Evolutionary conservation across 768 basidiomycete genomes (phyloP), one percentile per base, ranked within the genome.

Genomic region (Fistulinella prunicolor): DNA sequence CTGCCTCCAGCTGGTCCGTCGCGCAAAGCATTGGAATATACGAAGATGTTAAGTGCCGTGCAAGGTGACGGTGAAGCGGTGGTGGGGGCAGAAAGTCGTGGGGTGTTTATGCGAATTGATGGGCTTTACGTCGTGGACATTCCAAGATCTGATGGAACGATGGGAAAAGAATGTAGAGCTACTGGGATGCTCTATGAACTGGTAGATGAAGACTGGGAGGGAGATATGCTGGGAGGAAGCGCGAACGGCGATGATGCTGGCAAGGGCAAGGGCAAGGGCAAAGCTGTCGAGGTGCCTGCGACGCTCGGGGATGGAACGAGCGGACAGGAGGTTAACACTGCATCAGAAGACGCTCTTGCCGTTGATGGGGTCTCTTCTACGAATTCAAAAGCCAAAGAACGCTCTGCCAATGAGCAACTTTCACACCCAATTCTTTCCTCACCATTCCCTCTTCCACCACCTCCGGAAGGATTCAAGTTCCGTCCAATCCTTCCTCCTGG

Each of bases 171-270:
- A 61, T 82, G 82, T 39, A 73, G 86, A 52, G 80, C 78, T n/a
- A 75, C 78, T 49, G 89, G 89, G 20, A 79, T 79, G 76, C 64
- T 91, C 42, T 91, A 84, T 53, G 89, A 92, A 64, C 72, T 92
- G 26, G 89, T 80, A 3, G 89, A 90, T 50, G 71, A 75, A 42
- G 86, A 85, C 48, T 91, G 82, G 83, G 81, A 77, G 38, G 57
- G 34, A 3, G 54, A 56, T 19, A 8, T 26, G 3, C 80, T 75
- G 16, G 65, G 64, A 20, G 55, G 19, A 41, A 29, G 34, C 8
- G 34, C 30, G 22, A 60, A 44, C 9, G 29, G 44, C 16, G 20
- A 49, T 23, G 39, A 28, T 24, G 42, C 50, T 9, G 59, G 64
- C 4, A 62, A 64, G 35, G 64, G 58, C 13, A 67, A 71, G 43